phyloP scores from a whole-genome alignment of 2,329 filamentous ascomycete species.

The Ophiostoma triangulosporum region DNA sequence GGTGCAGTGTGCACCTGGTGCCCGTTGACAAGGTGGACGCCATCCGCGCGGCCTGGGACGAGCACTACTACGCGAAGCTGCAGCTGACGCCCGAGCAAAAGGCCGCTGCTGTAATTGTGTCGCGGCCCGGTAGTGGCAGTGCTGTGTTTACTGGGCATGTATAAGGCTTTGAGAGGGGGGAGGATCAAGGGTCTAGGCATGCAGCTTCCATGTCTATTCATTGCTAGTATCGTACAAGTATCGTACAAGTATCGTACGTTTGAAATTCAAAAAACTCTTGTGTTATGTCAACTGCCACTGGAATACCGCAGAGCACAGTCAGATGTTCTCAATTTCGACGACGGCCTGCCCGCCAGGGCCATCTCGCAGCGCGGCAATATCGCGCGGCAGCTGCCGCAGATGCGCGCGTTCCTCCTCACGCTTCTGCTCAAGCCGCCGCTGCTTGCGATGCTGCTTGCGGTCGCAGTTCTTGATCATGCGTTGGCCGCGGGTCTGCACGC shows the following conservation, averaged over 20 bases:
- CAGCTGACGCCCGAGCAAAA: constrained; percentile 55
- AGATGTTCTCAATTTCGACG: neutral
- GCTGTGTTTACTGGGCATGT: constrained; percentile 32
- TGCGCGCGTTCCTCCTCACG: neutral
- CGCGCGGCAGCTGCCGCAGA: neutral
- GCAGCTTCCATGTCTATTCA: too few relatives aligned
- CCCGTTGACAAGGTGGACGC: constrained; percentile 67
- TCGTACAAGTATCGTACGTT: too few relatives aligned
- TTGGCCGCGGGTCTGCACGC: constrained; percentile 40
- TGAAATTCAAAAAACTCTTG: too few relatives aligned
- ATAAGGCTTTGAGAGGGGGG: neutral
- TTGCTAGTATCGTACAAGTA: too few relatives aligned
- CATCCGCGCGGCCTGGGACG: constrained; percentile 64
- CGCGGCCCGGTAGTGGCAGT: constrained; percentile 67
- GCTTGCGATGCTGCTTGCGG: constrained; percentile 1
- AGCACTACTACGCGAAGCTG: constrained; percentile 67
- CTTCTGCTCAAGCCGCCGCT: neutral
- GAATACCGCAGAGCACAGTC: neutral
- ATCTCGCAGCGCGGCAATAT: neutral
- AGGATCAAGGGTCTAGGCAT: too few relatives aligned
- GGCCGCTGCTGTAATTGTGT: constrained; percentile 72
- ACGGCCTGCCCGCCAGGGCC: neutral
- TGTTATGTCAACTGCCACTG: too few relatives aligned
- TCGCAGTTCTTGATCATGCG: constrained; percentile 40
- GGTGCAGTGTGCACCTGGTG: constrained; percentile 87